Percentiles rank a stretch among this genome's conserved stretches.
Evolutionary conservation across 2,329 filamentous ascomycete species (phyloP).

Genomic region (Penicillium sp.): DNA sequence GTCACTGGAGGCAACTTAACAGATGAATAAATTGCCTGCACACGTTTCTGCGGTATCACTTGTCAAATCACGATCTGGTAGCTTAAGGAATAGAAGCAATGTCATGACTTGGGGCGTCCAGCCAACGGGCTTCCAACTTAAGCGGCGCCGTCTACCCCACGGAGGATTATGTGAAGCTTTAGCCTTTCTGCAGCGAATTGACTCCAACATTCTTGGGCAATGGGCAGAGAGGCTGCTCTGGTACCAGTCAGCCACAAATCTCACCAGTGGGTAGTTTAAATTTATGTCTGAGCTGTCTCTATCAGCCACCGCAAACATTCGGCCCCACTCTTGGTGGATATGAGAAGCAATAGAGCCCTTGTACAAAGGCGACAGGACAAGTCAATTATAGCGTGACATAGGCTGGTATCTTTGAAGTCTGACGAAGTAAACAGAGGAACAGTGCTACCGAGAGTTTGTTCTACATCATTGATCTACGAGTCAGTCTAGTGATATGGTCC

Average conservation of each 20-base stretch:
- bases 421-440: too few relatives aligned
- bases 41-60: background rate
- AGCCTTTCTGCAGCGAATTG: background rate
- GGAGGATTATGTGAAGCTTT: background rate
- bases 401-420: too few relatives aligned
- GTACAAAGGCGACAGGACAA: background rate
- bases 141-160: background rate
- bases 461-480: too few relatives aligned
- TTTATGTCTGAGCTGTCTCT: background rate
- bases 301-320: background rate
- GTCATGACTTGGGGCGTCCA: too few relatives aligned
- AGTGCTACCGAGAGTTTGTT: too few relatives aligned
- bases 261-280: background rate
- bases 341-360: background rate
- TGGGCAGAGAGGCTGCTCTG: background rate
- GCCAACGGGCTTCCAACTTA: background rate
- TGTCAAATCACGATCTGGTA: too few relatives aligned
- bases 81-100: too few relatives aligned
- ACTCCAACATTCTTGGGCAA: background rate
- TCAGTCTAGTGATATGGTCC: too few relatives aligned
- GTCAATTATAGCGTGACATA: background rate
- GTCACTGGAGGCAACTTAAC: background rate
- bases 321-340: background rate
- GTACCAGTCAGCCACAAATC: background rate
- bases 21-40: too few relatives aligned